phyloP scores from a whole-genome alignment of 2,329 filamentous ascomycete genomes.

The Verruconis gallopava region DNA sequence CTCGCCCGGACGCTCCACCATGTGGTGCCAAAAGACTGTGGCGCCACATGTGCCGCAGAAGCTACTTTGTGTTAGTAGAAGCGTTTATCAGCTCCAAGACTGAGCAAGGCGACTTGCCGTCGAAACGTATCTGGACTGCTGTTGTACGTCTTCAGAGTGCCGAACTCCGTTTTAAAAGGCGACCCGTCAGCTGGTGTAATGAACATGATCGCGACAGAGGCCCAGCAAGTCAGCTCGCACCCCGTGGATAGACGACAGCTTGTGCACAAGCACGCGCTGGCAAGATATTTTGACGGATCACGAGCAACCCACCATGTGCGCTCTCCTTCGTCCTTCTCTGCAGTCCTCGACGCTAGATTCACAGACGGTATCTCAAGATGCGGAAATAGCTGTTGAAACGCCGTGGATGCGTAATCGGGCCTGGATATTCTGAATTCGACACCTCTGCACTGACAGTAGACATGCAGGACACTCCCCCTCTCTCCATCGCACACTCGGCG shows the following conservation, averaged over 20 bases:
- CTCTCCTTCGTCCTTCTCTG: neutral
- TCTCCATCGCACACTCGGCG: neutral
- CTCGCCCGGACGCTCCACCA: neutral
- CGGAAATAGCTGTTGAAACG: neutral
- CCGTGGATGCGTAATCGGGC: neutral
- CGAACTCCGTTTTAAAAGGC: constrained; percentile 1
- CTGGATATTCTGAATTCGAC: neutral
- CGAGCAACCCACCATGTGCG: neutral
- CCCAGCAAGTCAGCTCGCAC: neutral
- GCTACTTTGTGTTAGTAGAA: neutral
- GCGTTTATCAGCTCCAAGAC: no score
- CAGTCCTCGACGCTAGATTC: neutral
- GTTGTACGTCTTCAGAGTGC: neutral
- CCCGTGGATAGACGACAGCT: neutral
- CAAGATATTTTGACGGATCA: neutral
- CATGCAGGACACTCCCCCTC: neutral
- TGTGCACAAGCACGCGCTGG: neutral
- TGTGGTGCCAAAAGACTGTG: neutral
- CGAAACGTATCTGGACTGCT: neutral
- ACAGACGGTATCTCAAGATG: neutral
- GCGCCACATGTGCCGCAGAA: neutral
- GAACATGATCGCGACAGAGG: neutral
- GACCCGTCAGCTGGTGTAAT: neutral
- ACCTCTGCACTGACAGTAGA: neutral
- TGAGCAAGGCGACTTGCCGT: no score